Conservation (phyloP, 345 rosid genomes). For the Geranium brycei region DNA sequence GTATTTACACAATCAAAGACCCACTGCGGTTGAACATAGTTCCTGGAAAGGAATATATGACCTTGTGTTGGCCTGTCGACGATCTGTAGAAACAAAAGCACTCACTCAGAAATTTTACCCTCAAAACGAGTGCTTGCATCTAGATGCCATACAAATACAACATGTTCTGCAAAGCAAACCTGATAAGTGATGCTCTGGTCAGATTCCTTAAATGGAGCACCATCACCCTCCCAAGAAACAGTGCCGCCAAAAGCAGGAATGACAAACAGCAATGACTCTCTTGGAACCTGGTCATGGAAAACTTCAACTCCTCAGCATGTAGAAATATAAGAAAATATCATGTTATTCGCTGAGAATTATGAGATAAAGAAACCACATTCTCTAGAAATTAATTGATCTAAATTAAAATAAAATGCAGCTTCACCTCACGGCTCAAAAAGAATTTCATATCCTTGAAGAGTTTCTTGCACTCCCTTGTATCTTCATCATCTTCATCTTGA, state of each 20-base stretch:
- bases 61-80: slow-evolving; percentile 85
- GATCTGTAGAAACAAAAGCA: slow-evolving; percentile 38
- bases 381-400: slow-evolving; percentile 1
- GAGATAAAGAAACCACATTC: not conserved
- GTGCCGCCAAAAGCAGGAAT: slow-evolving; percentile 89
- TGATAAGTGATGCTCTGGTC: slow-evolving; percentile 85
- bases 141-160: not conserved
- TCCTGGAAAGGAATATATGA: slow-evolving; percentile 68
- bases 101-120: not conserved
- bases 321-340: not conserved
- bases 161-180: slow-evolving; percentile 23
- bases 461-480: slow-evolving; percentile 60
- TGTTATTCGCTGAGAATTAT: not conserved
- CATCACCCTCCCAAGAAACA: slow-evolving; percentile 97
- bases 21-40: slow-evolving; percentile 95
- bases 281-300: slow-evolving; percentile 55
- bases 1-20: slow-evolving; percentile 72
- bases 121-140: not conserved
- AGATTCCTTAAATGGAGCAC: slow-evolving; percentile 63
- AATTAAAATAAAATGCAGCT: slow-evolving; percentile 2
- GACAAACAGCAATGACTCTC: slow-evolving; percentile 80
- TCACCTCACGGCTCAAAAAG: slow-evolving; percentile 95
- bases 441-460: slow-evolving; percentile 62
- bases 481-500: slow-evolving; percentile 84
- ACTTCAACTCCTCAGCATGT: not conserved